Evolutionary conservation across 176 grass and related monocot genomes (phyloP).

Genomic region (Hordeum marinum): DNA sequence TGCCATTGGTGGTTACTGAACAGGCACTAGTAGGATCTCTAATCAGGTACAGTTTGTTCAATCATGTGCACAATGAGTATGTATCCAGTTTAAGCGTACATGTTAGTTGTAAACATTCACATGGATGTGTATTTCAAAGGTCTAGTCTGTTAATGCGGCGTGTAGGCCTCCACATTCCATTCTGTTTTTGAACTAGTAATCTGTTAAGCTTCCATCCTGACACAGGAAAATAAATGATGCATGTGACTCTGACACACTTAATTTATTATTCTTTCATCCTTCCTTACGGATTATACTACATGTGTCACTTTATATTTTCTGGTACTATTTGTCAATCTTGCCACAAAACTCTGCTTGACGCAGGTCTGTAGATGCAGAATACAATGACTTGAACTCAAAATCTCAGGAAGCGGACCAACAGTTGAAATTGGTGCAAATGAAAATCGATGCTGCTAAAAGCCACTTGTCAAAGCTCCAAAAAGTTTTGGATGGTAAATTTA

Average conservation of each 20-base stretch:
- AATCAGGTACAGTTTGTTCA: background rate
- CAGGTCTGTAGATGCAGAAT: slow-evolving; percentile 74
- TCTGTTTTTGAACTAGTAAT: background rate
- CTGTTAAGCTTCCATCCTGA: background rate
- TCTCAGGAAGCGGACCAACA: slow-evolving; percentile 75
- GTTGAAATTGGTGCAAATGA: slow-evolving; percentile 73
- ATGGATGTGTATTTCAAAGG: background rate
- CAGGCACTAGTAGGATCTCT: background rate
- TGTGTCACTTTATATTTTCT: background rate
- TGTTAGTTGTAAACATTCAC: background rate
- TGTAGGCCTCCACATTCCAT: background rate
- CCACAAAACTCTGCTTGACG: background rate
- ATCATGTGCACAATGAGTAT: background rate
- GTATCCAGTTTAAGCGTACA: background rate
- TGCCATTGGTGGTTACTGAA: background rate
- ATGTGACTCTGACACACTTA: background rate
- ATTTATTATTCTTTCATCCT: background rate
- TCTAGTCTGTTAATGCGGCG: background rate
- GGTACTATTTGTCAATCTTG: slow-evolving; percentile 27
- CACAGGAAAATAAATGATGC: background rate
- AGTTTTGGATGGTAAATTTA: slow-evolving; percentile 77
- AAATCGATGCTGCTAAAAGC: slow-evolving; percentile 61
- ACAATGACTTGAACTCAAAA: slow-evolving; percentile 81
- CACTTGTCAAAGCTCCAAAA: slow-evolving; percentile 70
- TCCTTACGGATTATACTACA: background rate